Base-by-base conservation (phyloP, 331 rosid genomes). In the Quercus phellos region DNA sequence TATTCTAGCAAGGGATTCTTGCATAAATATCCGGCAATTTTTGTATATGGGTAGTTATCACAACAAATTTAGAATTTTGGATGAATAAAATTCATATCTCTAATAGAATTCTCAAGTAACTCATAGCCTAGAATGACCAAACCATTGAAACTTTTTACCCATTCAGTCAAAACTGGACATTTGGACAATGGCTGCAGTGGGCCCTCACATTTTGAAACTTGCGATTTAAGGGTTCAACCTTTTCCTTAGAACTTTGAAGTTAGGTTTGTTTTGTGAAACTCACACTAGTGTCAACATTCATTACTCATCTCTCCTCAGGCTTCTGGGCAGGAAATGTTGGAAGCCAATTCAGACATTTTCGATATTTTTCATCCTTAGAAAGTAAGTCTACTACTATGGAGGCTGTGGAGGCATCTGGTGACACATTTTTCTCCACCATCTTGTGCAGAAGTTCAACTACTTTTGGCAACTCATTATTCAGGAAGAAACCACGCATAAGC, bases 371-470 rank as follows among this genome's bases (percentile, higher is more conserved):
- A 61, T 81, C 78, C 79, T 80, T 76, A 2, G 50, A 46, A 17
- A 84, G 78, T 51, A 82, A 68, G 74, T 78, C 79, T 72, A 87
- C 11, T 8, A 86, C 79, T 46, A 83, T 61, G 71, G 81, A 34
- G 51, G 67, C 18, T 69, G 83, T 83, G 34, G 27, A 68, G 58
- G 29, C 56, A 76, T 86, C 77, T 29, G 85, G 87, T 34, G 67
- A 72, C 75, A 85, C 43, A 18, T 74, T 74, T 78, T 55, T 85
- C 81, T 76, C 38, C 0, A 29, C 78, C 85, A 78, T 86, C 73
- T 38, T 70, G 50, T 85, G 86, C 22, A 89, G 84, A 87, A 82
- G 81, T 75, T 85, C 73, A 53, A 85, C 78, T 63, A 83, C 85
- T 80, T 81, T 80, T 13, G 35, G 63, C 3, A 26, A 73, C 76